A percentile compares a stretch with the other conserved stretches of the same genome.
phyloP scores from a whole-genome alignment of 495 filamentous ascomycete species.

The Xylaria castorea region DNA sequence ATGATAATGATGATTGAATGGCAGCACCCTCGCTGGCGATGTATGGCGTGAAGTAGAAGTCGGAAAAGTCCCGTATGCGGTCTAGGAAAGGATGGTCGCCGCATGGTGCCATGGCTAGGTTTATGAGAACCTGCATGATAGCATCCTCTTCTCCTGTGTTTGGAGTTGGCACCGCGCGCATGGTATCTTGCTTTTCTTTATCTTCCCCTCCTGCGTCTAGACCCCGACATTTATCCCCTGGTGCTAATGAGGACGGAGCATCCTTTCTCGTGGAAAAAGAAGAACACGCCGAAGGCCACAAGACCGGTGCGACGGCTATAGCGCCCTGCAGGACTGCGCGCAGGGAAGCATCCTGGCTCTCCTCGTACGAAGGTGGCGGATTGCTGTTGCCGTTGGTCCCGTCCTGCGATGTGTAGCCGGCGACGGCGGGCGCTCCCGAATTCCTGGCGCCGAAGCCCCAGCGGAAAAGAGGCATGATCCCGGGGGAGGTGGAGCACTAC shows the following conservation, averaged over 20 bases:
- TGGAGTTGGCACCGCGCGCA: no score
- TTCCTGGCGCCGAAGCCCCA: constrained; percentile 7
- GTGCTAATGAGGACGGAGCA: not conserved
- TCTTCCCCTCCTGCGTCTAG: not conserved
- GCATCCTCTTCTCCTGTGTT: not conserved
- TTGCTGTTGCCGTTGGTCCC: not conserved
- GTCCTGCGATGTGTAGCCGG: not conserved
- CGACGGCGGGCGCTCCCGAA: not conserved
- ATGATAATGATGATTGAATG: not conserved
- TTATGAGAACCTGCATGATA: not conserved
- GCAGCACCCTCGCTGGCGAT: not conserved
- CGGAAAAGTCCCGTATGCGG: constrained; percentile 7
- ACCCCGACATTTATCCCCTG: not conserved
- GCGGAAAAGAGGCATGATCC: constrained; percentile 14
- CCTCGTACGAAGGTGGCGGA: constrained; percentile 14
- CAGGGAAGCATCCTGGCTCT: constrained; percentile 17
- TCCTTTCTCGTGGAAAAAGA: not conserved
- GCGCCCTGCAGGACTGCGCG: constrained; percentile 8
- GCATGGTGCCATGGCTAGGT: constrained; percentile 3
- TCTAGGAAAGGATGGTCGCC: constrained; percentile 13
- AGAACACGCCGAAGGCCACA: not conserved
- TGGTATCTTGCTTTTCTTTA: not conserved
- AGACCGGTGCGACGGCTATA: not conserved
- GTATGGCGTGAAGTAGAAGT: constrained; percentile 15
- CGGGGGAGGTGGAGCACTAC: not conserved